These are phyloP conservation scores for Tricholoma bakamatsutake DNA, from an alignment of 768 basidiomycete species.

Conservation along the genomic window DNA sequence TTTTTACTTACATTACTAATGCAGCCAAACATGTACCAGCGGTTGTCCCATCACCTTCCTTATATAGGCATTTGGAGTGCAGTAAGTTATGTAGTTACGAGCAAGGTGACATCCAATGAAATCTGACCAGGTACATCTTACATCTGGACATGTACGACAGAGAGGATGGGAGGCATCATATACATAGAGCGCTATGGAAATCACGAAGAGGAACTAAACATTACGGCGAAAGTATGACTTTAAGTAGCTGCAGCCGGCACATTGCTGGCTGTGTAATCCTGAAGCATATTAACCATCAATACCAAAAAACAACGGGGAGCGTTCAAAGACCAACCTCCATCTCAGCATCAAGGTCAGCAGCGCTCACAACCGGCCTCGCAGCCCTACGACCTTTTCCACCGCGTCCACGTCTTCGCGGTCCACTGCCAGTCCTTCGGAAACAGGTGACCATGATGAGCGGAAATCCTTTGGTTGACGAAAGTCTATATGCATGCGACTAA, in stretches of 20 bases:
- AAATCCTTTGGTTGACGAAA: slow-evolving; percentile 1
- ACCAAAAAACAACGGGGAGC: neutral
- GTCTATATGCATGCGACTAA: slow-evolving; percentile 15
- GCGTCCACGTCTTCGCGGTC: slow-evolving; percentile 39
- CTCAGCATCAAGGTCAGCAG: slow-evolving; percentile 92
- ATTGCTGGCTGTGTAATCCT: slow-evolving; percentile 69
- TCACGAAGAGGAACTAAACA: slow-evolving; percentile 9
- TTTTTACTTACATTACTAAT: too few species aligned
- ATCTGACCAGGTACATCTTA: neutral
- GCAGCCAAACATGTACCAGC: too few species aligned
- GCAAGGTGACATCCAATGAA: too few species aligned
- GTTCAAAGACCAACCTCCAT: slow-evolving; percentile 68
- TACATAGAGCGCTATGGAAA: neutral
- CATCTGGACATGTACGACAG: neutral
- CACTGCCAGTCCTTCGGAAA: slow-evolving; percentile 21
- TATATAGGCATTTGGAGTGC: too few species aligned
- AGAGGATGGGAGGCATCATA: neutral
- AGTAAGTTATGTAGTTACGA: too few species aligned
- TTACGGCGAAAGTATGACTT: slow-evolving; percentile 9
- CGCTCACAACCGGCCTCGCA: slow-evolving; percentile 74
- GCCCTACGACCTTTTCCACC: slow-evolving; percentile 37
- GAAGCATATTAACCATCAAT: neutral
- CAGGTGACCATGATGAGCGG: slow-evolving; percentile 5
- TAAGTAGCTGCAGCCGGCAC: slow-evolving; percentile 37
- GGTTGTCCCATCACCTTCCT: too few species aligned